phyloP scores from a whole-genome alignment of 805 yeast genomes.

The Ogataea neopini region DNA sequence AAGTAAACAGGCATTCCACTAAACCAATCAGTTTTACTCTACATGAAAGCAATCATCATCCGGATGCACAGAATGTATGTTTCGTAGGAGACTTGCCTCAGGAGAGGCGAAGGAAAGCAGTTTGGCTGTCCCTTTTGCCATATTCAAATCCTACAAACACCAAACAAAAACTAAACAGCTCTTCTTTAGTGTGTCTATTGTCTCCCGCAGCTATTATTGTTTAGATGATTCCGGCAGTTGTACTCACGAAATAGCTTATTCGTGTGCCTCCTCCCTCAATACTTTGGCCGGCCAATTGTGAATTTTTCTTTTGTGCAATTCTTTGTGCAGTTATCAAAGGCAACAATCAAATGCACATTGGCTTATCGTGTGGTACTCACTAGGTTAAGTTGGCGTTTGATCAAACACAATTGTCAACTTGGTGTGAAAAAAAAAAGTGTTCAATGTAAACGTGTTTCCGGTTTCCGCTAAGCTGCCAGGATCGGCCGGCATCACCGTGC shows the following conservation, averaged over 20 bases:
- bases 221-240: conserved; percentile 6
- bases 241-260: neutral
- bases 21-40: neutral
- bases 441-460: conserved; percentile 1
- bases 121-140: neutral
- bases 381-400: neutral
- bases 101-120: too few species aligned
- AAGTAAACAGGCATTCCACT: neutral
- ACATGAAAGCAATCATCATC: neutral
- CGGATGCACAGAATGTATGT: too few species aligned
- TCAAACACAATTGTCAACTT: too few species aligned
- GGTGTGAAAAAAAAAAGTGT: too few species aligned
- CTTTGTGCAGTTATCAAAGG: neutral
- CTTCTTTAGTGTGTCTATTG: neutral
- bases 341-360: neutral
- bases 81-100: too few species aligned
- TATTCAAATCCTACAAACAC: neutral
- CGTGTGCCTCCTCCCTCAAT: neutral
- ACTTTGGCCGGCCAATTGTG: too few species aligned
- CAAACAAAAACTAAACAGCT: neutral
- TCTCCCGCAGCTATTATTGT: conserved; percentile 5
- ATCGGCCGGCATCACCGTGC: conserved; percentile 9
- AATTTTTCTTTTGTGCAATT: neutral
- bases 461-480: conserved; percentile 1
- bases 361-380: neutral